Evolutionary conservation across 2,329 filamentous ascomycete species (phyloP).

Genomic region (Paecilomyces fulvus): DNA sequence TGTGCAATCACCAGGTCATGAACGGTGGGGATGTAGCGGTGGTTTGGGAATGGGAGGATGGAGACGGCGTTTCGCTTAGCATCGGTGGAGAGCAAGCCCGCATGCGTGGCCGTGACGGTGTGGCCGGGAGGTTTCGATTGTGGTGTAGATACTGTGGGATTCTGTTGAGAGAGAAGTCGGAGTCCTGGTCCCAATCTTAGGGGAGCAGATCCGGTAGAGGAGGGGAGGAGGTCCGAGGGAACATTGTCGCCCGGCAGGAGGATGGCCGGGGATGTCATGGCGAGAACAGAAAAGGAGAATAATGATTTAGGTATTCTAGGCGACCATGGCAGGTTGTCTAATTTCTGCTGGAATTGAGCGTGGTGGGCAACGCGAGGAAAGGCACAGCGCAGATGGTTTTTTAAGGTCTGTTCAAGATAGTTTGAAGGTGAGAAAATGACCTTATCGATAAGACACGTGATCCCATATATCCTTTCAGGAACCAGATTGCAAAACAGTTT

Average conservation of each 20-base stretch:
- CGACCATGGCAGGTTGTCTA: not conserved
- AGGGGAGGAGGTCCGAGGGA: constrained; percentile 57
- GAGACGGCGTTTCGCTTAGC: constrained; percentile 30
- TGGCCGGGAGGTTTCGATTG: constrained; percentile 51
- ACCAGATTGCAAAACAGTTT: not conserved
- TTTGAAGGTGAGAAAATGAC: not conserved
- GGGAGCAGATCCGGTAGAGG: constrained; percentile 54
- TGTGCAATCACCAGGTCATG: constrained; percentile 86
- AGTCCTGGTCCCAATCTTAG: constrained; percentile 78
- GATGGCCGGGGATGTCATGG: constrained; percentile 53
- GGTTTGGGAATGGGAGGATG: constrained; percentile 28
- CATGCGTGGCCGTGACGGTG: constrained; percentile 25
- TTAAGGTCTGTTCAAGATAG: not conserved
- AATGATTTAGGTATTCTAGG: not conserved
- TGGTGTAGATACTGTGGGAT: constrained; percentile 58
- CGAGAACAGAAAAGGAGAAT: constrained; percentile 1
- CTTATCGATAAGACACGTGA: not conserved
- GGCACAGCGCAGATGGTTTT: not conserved
- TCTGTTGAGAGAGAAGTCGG: constrained; percentile 67
- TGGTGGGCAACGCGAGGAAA: not conserved
- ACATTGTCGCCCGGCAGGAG: constrained; percentile 78
- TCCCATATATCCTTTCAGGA: not conserved
- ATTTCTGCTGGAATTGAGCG: not conserved
- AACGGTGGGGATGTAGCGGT: constrained; percentile 67
- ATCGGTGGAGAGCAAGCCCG: constrained; percentile 30